These are phyloP conservation scores for Phytophthora pseudosyringae DNA, from an alignment of 352 stramenopile species.

Conservation along the genomic window DNA sequence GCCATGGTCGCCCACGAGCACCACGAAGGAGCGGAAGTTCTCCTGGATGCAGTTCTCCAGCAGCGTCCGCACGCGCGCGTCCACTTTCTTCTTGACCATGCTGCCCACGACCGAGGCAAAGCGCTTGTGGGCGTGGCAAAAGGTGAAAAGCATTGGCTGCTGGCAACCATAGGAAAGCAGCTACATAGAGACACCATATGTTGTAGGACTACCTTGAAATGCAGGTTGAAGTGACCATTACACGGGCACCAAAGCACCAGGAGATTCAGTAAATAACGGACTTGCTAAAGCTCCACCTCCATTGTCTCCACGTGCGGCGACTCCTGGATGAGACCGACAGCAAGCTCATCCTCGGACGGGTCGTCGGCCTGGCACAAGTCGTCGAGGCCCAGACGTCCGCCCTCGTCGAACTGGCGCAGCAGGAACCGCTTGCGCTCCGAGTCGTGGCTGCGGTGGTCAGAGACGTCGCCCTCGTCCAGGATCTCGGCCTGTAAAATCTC, in stretches of 20 bases:
- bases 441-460: slow-evolving; percentile 36
- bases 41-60: slow-evolving; percentile 97
- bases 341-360: slow-evolving; percentile 44
- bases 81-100: slow-evolving; percentile 99
- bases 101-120: slow-evolving; percentile 1
- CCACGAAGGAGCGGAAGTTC: slow-evolving; percentile 97
- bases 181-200: slow-evolving; percentile 19
- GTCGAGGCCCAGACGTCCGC: slow-evolving; percentile 51
- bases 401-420: slow-evolving; percentile 52
- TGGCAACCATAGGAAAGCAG: slow-evolving; percentile 12
- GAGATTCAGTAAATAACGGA: neutral
- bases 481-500: slow-evolving; percentile 97
- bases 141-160: slow-evolving; percentile 33
- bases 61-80: slow-evolving; percentile 97
- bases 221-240: slow-evolving; percentile 5
- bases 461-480: slow-evolving; percentile 94
- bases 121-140: slow-evolving; percentile 6
- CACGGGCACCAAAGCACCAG: no score
- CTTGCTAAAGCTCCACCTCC: slow-evolving; percentile 6
- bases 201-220: slow-evolving; percentile 11
- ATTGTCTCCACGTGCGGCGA: neutral
- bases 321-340: slow-evolving; percentile 23
- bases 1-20: slow-evolving; percentile 98
- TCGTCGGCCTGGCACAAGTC: slow-evolving; percentile 51
- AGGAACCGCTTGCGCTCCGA: slow-evolving; percentile 57